Conservation (phyloP, 2,329 filamentous ascomycete species). For the Dactylellina leptospora region DNA sequence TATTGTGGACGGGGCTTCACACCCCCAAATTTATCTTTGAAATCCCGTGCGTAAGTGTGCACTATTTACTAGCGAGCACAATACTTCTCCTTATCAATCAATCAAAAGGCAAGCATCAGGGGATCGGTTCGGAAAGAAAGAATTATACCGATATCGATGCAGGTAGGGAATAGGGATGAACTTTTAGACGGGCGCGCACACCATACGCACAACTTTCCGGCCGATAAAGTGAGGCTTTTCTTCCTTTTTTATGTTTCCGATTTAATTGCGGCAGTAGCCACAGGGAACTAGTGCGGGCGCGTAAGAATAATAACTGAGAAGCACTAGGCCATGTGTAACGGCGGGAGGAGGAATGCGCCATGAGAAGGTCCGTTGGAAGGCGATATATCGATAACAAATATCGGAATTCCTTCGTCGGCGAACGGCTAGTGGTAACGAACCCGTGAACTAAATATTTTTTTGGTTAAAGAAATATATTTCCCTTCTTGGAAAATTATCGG, state of each 20-base stretch:
- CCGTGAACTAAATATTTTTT: no score
- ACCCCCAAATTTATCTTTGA: background rate
- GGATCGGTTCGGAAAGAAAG: constrained; percentile 1
- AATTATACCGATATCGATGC: background rate
- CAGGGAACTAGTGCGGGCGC: constrained; percentile 9
- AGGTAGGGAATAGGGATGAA: constrained; percentile 26
- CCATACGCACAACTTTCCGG: background rate
- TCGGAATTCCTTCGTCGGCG: no score
- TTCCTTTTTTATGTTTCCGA: background rate
- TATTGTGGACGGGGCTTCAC: background rate
- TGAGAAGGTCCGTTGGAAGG: no score
- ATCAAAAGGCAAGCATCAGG: background rate
- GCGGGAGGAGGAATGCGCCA: no score
- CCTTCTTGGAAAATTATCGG: no score
- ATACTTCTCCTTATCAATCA: no score
- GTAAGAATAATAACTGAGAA: no score
- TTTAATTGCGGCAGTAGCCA: constrained; percentile 40
- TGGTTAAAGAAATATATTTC: no score
- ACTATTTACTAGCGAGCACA: no score
- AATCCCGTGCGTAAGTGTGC: constrained; percentile 13
- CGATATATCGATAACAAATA: no score
- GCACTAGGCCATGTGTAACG: no score
- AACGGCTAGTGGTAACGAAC: no score
- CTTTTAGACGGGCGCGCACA: constrained; percentile 3
- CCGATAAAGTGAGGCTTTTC: background rate